A percentile compares a stretch with the other conserved stretches of the same genome.
These are phyloP conservation scores for Parastagonospora nodorum DNA, from an alignment of 2,329 filamentous ascomycete species.

Conservation along the genomic window DNA sequence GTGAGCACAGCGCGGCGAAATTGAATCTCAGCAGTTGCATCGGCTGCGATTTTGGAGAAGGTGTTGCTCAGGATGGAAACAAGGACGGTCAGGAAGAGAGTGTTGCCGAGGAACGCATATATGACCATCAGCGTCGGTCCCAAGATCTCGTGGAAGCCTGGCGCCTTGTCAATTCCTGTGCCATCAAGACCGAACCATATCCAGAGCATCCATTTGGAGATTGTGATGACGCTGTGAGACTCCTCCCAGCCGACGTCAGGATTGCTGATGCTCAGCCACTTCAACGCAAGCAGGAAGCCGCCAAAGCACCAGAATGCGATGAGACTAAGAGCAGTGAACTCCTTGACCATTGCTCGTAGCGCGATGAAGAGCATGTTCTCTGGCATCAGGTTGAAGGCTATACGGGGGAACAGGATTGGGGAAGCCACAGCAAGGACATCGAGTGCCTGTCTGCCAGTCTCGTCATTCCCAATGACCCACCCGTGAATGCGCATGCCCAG, in stretches of 20 bases:
- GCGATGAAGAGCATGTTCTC: slow-evolving; percentile 85
- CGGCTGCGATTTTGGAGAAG: slow-evolving; percentile 76
- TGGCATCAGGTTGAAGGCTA: slow-evolving; percentile 82
- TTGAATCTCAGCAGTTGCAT: slow-evolving; percentile 81
- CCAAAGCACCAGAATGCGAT: slow-evolving; percentile 83
- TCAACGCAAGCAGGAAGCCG: slow-evolving; percentile 78
- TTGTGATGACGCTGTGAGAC: slow-evolving; percentile 66
- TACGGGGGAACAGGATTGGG: slow-evolving; percentile 74
- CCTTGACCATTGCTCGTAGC: slow-evolving; percentile 80
- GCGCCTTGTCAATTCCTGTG: slow-evolving; percentile 61
- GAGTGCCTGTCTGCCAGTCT: slow-evolving; percentile 68
- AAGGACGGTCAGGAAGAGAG: slow-evolving; percentile 84
- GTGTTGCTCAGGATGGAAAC: slow-evolving; percentile 87
- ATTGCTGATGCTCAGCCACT: slow-evolving; percentile 68
- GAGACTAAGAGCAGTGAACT: slow-evolving; percentile 78
- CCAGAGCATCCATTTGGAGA: slow-evolving; percentile 90
- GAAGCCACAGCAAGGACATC: slow-evolving; percentile 81
- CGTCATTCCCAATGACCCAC: slow-evolving; percentile 56
- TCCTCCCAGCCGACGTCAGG: slow-evolving; percentile 34
- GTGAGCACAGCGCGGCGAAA: slow-evolving; percentile 81
- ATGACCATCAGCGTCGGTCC: slow-evolving; percentile 80
- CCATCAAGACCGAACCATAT: slow-evolving; percentile 89
- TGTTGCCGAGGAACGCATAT: slow-evolving; percentile 86
- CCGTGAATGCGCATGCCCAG: slow-evolving; percentile 70
- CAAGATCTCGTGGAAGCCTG: slow-evolving; percentile 77